A percentile compares a stretch with the other conserved stretches of the same genome.
Evolutionary conservation across 495 filamentous ascomycete species (phyloP).

Genomic region (Aspergillus leporis): DNA sequence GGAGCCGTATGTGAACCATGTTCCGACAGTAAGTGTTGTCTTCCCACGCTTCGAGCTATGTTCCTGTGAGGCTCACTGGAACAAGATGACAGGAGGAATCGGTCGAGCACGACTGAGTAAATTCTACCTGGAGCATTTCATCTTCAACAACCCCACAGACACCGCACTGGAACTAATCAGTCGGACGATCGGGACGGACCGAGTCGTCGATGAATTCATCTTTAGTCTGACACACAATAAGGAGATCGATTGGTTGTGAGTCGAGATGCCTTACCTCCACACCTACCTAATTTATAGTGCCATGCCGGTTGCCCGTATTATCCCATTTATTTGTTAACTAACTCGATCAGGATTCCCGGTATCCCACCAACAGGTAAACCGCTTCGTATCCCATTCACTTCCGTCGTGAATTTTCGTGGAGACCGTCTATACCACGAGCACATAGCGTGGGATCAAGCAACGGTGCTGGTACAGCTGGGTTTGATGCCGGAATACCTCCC

Average conservation of each 20-base stretch:
- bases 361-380: conserved; percentile 67
- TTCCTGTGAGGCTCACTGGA: conserved; percentile 19
- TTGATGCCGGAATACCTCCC: conserved; percentile 63
- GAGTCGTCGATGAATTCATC: conserved; percentile 59
- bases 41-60: conserved; percentile 28
- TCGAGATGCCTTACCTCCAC: not conserved
- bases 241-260: conserved; percentile 68
- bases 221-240: conserved; percentile 65
- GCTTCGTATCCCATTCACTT: conserved; percentile 68
- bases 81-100: conserved; percentile 66
- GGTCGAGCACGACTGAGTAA: conserved; percentile 59
- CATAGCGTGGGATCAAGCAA: conserved; percentile 83
- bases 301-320: conserved; percentile 18
- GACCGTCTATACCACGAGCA: conserved; percentile 78
- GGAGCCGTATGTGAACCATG: conserved; percentile 60
- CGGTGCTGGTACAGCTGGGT: conserved; percentile 71
- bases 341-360: conserved; percentile 53
- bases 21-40: conserved; percentile 45
- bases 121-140: conserved; percentile 77
- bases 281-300: conserved; percentile 8
- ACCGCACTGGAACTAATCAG: conserved; percentile 67
- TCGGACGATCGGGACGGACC: conserved; percentile 62
- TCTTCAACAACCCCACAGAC: conserved; percentile 67
- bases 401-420: conserved; percentile 73
- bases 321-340: conserved; percentile 37